These are phyloP conservation scores for Myotisia sp. DNA, from an alignment of 2,329 filamentous ascomycete genomes.

Conservation along the genomic window DNA sequence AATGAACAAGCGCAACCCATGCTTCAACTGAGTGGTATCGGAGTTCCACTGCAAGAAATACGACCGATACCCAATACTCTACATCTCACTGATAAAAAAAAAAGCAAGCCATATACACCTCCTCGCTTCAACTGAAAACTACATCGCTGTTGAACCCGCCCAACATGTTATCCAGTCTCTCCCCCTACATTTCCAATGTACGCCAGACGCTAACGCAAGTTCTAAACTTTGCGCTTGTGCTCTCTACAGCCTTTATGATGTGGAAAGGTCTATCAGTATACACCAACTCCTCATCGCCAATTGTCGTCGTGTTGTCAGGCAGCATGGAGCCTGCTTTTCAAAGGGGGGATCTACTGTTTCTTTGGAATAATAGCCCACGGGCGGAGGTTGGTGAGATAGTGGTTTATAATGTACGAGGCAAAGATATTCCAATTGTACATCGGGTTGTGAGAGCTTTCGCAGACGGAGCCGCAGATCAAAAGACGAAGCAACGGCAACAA, in stretches of 20 bases:
- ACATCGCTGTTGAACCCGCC: constrained; percentile 7
- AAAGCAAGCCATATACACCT: too few species aligned
- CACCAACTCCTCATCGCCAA: constrained; percentile 57
- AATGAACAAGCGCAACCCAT: neutral
- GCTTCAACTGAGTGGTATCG: too few species aligned
- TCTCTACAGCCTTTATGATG: constrained; percentile 88
- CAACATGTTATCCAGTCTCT: constrained; percentile 54
- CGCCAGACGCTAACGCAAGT: constrained; percentile 69
- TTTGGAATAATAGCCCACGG: constrained; percentile 48
- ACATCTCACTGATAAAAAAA: too few species aligned
- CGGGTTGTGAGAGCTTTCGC: constrained; percentile 60
- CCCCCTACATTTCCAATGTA: constrained; percentile 46
- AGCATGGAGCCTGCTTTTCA: constrained; percentile 56
- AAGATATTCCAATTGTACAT: constrained; percentile 97
- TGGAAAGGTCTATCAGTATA: constrained; percentile 78
- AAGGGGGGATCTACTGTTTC: constrained; percentile 47
- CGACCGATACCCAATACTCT: too few species aligned
- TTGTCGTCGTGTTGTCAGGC: constrained; percentile 53
- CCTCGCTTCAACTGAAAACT: too few species aligned
- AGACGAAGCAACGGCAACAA: too few species aligned
- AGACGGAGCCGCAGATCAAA: constrained; percentile 30
- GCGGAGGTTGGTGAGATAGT: constrained; percentile 59
- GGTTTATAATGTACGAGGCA: constrained; percentile 74
- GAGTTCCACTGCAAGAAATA: too few species aligned
- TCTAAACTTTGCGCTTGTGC: constrained; percentile 79